A percentile compares a stretch with the other conserved stretches of the same genome.
phyloP scores from a whole-genome alignment of 176 grass and related monocot species.

The Triticum dicoccoides region DNA sequence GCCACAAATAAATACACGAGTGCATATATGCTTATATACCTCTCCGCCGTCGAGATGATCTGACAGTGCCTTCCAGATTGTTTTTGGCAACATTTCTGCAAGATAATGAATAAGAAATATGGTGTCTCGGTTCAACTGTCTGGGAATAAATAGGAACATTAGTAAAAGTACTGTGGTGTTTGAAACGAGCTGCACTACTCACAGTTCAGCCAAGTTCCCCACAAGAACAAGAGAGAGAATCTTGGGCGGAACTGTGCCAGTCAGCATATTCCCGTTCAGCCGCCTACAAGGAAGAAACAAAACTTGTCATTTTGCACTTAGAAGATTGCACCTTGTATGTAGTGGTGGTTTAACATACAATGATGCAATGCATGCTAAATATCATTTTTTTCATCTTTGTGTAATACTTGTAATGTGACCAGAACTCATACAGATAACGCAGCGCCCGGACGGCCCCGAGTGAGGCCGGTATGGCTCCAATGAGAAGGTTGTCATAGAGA shows the following conservation, averaged over 20 bases:
- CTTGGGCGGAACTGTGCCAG: constrained; percentile 14
- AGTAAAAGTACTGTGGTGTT: not conserved
- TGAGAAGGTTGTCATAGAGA: constrained; percentile 20
- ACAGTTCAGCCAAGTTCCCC: constrained; percentile 38
- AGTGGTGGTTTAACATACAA: not conserved
- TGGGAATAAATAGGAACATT: not conserved
- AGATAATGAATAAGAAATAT: not conserved
- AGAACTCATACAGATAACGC: constrained; percentile 16
- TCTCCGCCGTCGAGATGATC: constrained; percentile 21
- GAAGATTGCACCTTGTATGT: not conserved
- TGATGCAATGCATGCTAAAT: no score
- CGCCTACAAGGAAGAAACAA: constrained; percentile 1
- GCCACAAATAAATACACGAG: no score
- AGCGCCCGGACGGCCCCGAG: not conserved
- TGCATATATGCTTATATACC: not conserved
- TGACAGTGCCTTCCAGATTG: constrained; percentile 19
- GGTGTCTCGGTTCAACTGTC: not conserved
- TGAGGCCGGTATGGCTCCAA: not conserved
- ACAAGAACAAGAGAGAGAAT: constrained; percentile 25
- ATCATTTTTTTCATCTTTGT: not conserved
- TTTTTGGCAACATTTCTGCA: constrained; percentile 44
- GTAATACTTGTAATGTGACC: not conserved
- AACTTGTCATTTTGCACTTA: not conserved
- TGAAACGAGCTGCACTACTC: not conserved
- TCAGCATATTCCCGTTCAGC: constrained; percentile 8